Evolutionary conservation across 169 alveolate genomes (phyloP), one percentile per base, ranked within the genome.

Genomic region (Toxoplasma gondii): DNA sequence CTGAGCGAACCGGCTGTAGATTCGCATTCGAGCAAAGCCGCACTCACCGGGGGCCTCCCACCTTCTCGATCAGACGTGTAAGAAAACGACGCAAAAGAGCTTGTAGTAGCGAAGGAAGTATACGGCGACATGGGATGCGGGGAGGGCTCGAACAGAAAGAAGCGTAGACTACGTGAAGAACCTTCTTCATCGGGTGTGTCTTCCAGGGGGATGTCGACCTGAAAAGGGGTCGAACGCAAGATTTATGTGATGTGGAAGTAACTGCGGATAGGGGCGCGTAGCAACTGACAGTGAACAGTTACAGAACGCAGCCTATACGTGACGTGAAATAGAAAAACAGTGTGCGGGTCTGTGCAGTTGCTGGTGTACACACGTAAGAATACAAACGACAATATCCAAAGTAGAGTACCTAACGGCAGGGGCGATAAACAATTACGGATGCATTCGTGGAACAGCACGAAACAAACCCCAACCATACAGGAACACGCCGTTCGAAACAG

Each of bases 121-220:
- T 49, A 49, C 58, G 58, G 22, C 58, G 58, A 12, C 22, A 12
- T 7, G 58, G 58, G 58, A 49, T 49, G 86, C 10, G 19, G 44
- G 29, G 86, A n/a, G 22, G 86, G 86, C 24, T 78, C 86, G 86
- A 78, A 78, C n/a, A 78, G 39, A 38, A 78, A 78, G 19, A 78
- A 29, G 86, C 86, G 86, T 1, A 78, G 86, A 19, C n/a, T 64
- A 16, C 34, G 34, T 1, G 74, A 27, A 31, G 74, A 64, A 27
- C 29, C n/a, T 16, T 4, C 7, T 1, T 16, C 74, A 16, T 64
- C 74, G 74, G n/a, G n/a, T 64, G 24, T 27, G 74, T 16, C 24
- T 31, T 16, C 74, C 74, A 31, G 29, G 34, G 74, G 74, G 74
- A 64, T 64, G 24, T 19, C 74, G 34, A 64, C n/a, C 74, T 64